Base-by-base conservation (phyloP, 345 rosid genomes). In the Arabis hirsuta region DNA sequence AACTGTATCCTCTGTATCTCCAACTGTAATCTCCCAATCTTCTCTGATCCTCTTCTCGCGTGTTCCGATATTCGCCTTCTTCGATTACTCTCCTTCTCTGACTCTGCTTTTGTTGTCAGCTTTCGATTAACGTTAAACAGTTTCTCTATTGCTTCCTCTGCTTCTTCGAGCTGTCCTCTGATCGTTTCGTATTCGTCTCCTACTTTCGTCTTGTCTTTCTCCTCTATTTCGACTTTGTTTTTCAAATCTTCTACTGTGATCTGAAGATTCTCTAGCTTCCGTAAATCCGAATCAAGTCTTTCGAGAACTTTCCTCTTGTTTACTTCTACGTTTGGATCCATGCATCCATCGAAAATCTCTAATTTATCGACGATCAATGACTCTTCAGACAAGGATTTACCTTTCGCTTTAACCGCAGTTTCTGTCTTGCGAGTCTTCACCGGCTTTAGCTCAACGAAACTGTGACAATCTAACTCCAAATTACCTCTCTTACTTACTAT, bases 1-100 rank as follows among this genome's bases (percentile, higher is more conserved):
- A 90, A 86, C 83, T 90, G 97, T 55, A 95, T 60, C 78, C 88
- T 95, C 82, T 90, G 94, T 78, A 95, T 83, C 83, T 91, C 98
- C 82, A 87, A 44, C 84, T 91, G 96, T 81, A 95, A 76, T 60
- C 90, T 79, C 16, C 94, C 92, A 12, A 88, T 82, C 84, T 85
- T 90, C 82, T 96, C 98, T 0, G 96, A 87, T 67, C 82, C 92
- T 70, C 84, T 84, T 67, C 84, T 86, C 43, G 97, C 94, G 44
- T 92, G 92, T 53, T 96, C 97, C 0, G 86, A 71, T 19, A 83
- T 56, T 70, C 78, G 84, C 64, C 82, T 84, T 62, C 83, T 83
- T 46, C 85, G 76, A 6, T 48, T 52, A 32, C 55, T 74, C 43
- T 77, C 78, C 26, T 72, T 75, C 63, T 84, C 90, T 45, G 56